phyloP scores from a whole-genome alignment of 1,139 yeast genomes.

The Casaregolazyma lundiana region DNA sequence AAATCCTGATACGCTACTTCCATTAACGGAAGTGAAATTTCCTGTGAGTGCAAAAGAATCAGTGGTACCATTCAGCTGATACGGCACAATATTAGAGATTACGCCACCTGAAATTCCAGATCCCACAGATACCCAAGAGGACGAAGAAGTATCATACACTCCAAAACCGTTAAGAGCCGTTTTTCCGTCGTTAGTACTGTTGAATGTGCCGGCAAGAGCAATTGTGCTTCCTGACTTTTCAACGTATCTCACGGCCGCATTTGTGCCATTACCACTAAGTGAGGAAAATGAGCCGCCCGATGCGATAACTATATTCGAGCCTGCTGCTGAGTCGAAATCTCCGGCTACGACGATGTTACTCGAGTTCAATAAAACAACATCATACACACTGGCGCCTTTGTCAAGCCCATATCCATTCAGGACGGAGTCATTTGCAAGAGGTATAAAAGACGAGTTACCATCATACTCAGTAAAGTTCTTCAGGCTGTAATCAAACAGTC shows the following conservation, averaged over 20 bases:
- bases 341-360: conserved; percentile 15
- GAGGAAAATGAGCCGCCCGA: conserved; percentile 14
- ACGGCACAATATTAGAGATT: conserved; percentile 24
- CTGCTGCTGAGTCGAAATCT: conserved; percentile 5
- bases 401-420: conserved; percentile 46
- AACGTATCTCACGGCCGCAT: conserved; percentile 36
- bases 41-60: conserved; percentile 39
- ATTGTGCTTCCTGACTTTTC: conserved; percentile 22
- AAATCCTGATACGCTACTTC: conserved; percentile 21
- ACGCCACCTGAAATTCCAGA: conserved; percentile 27
- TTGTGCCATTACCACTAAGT: conserved; percentile 37
- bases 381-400: conserved; percentile 40
- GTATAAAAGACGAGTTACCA: conserved; percentile 35
- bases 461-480: conserved; percentile 53
- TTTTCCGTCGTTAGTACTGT: conserved; percentile 1
- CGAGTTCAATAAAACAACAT: conserved; percentile 31
- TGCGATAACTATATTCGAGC: conserved; percentile 8
- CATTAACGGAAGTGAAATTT: conserved; percentile 22
- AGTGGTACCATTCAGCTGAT: conserved; percentile 27
- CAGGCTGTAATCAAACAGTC: conserved; percentile 76
- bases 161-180: conserved; percentile 29
- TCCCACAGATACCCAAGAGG: conserved; percentile 25
- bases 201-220: conserved; percentile 10
- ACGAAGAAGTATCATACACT: conserved; percentile 25
- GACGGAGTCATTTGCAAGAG: conserved; percentile 64